Evolutionary conservation across 2,329 filamentous ascomycete species (phyloP).

Genomic region (Colletotrichum higginsianum): DNA sequence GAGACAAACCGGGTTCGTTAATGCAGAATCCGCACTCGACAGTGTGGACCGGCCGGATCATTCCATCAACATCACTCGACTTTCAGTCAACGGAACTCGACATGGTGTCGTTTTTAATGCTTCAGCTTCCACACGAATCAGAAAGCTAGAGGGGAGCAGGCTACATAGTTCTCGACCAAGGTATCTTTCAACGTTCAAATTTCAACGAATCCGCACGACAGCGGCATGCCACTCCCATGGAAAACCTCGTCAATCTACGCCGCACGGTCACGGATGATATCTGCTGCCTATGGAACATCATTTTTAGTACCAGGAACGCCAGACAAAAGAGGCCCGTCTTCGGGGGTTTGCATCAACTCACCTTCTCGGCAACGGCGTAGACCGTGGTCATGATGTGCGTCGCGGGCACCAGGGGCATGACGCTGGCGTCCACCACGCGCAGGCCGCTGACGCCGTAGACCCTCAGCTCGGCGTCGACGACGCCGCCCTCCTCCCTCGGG

Average conservation of each 20-base stretch:
- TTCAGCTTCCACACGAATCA: too few relatives aligned
- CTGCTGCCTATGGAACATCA: conserved; percentile 18
- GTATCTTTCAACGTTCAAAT: neutral
- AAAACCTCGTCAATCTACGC: neutral
- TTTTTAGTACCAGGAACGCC: neutral
- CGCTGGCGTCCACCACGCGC: conserved; percentile 49
- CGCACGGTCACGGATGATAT: conserved; percentile 28
- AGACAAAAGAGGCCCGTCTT: too few relatives aligned
- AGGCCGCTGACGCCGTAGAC: conserved; percentile 50
- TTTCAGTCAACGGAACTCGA: too few relatives aligned
- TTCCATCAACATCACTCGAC: too few relatives aligned
- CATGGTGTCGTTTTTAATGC: too few relatives aligned
- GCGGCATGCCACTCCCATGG: too few relatives aligned
- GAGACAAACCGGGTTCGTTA: too few relatives aligned
- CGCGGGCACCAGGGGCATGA: conserved; percentile 50
- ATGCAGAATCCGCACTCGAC: too few relatives aligned
- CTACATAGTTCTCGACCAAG: conserved; percentile 18
- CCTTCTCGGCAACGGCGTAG: conserved; percentile 55
- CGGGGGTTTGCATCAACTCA: neutral
- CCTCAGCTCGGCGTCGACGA: conserved; percentile 49
- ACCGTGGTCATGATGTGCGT: conserved; percentile 53
- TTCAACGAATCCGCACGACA: neutral
- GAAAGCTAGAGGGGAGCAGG: neutral
- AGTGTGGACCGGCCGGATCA: too few relatives aligned
- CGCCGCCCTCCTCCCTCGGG: conserved; percentile 49